Percentiles rank a stretch among this genome's conserved stretches.
phyloP scores from a whole-genome alignment of 192 early-diverging fungal genomes.

The Allomyces javanicus region DNA sequence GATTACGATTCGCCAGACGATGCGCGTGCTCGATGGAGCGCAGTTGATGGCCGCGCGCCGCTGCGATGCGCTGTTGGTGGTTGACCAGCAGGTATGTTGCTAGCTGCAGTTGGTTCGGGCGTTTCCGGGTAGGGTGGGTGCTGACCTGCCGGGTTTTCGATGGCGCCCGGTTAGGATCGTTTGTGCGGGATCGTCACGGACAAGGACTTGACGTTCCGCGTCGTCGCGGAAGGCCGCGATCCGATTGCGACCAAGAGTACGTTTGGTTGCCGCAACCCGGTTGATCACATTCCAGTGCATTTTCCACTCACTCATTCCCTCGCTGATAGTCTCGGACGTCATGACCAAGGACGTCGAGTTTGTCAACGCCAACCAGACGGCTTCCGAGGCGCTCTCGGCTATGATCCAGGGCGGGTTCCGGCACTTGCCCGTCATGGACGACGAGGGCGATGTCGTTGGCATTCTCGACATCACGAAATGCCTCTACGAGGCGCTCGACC shows the following conservation, averaged over 20 bases:
- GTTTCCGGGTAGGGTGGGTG: no score
- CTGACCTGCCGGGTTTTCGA: no score
- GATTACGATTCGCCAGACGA: constrained; percentile 59
- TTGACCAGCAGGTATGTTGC: constrained; percentile 35
- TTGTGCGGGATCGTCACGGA: constrained; percentile 90
- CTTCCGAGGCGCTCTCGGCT: constrained; percentile 60
- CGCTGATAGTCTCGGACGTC: constrained; percentile 46
- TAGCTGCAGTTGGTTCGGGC: no score
- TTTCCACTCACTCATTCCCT: no score
- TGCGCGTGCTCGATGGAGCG: constrained; percentile 58
- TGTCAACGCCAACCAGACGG: constrained; percentile 62
- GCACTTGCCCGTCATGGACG: constrained; percentile 68
- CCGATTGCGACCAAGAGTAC: no score
- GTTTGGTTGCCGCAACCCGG: no score
- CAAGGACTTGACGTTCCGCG: constrained; percentile 89
- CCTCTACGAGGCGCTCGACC: constrained; percentile 64
- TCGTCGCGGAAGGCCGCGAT: constrained; percentile 44
- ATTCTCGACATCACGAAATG: constrained; percentile 69
- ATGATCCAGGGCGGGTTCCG: constrained; percentile 73
- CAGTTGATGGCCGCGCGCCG: constrained; percentile 97
- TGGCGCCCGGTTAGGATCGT: constrained; percentile 33
- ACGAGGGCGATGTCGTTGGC: constrained; percentile 67
- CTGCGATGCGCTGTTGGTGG: constrained; percentile 79
- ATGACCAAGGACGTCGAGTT: constrained; percentile 84
- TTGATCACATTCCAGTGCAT: no score